Conservation (phyloP, 2,329 filamentous ascomycete species). For the Cadophora luteo-olivacea region DNA sequence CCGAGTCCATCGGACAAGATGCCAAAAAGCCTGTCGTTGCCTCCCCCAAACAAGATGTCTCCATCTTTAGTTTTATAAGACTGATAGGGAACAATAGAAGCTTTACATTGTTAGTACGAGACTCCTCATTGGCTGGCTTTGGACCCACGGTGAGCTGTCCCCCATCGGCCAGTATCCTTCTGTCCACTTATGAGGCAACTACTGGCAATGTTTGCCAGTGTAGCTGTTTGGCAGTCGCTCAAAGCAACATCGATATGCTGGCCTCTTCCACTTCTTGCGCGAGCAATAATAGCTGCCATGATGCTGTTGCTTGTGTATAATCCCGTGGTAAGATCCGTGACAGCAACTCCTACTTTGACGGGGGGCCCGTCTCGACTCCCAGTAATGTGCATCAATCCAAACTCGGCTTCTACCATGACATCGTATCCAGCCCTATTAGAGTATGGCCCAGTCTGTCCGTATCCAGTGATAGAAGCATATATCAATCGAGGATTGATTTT, state of each 20-base stretch:
- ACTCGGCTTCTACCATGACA: constrained; percentile 99
- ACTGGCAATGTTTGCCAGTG: constrained; percentile 92
- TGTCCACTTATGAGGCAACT: constrained; percentile 88
- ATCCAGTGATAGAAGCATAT: constrained; percentile 96
- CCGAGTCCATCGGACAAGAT: constrained; percentile 67
- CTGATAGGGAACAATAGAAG: constrained; percentile 96
- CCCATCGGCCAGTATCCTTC: constrained; percentile 89
- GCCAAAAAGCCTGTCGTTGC: constrained; percentile 74
- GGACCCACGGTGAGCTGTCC: constrained; percentile 84
- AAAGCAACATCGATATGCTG: constrained; percentile 93
- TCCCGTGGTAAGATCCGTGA: constrained; percentile 94
- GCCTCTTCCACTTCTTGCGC: constrained; percentile 76
- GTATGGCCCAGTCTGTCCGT: constrained; percentile 94
- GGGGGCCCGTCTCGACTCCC: constrained; percentile 86
- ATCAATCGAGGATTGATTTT: constrained; percentile 86
- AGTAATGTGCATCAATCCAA: constrained; percentile 98
- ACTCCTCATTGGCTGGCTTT: neutral
- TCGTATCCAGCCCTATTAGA: constrained; percentile 90
- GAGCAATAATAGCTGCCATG: constrained; percentile 87
- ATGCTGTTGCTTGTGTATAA: constrained; percentile 95
- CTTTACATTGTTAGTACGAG: constrained; percentile 50
- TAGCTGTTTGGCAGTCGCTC: constrained; percentile 94
- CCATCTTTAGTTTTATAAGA: constrained; percentile 79
- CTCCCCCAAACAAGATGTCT: constrained; percentile 73
- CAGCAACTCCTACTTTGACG: constrained; percentile 96